phyloP scores from a whole-genome alignment of 805 yeast species.

The Yamadazyma scolyti region DNA sequence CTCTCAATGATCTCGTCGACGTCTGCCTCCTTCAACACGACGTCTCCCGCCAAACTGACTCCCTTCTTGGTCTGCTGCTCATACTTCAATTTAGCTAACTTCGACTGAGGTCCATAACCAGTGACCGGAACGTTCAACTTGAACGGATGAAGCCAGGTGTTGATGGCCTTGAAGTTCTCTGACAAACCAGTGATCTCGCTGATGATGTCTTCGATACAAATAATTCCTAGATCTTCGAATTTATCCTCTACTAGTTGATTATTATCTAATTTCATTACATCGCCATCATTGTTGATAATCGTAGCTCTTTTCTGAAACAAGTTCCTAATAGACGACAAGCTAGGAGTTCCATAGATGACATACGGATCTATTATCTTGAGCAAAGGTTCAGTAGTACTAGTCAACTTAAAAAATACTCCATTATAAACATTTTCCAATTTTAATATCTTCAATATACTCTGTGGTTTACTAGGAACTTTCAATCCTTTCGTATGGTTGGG shows the following conservation, averaged over 20 bases:
- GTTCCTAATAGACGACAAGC: conserved; percentile 67
- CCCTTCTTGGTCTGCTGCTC: conserved; percentile 47
- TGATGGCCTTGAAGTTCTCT: conserved; percentile 57
- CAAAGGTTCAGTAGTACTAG: conserved; percentile 56
- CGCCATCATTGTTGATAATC: conserved; percentile 37
- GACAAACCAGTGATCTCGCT: conserved; percentile 66
- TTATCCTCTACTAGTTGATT: conserved; percentile 72
- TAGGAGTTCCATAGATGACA: conserved; percentile 69
- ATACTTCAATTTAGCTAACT: conserved; percentile 59
- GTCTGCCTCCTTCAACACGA: conserved; percentile 67
- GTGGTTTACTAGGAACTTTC: conserved; percentile 62
- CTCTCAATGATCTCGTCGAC: conserved; percentile 65
- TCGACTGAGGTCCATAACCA: conserved; percentile 73
- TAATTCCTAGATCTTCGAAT: conserved; percentile 58
- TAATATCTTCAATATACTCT: conserved; percentile 54
- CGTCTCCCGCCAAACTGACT: conserved; percentile 58
- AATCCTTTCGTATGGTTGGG: conserved; percentile 58
- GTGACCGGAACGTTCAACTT: conserved; percentile 62
- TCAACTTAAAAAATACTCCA: conserved; percentile 69
- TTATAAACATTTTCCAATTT: conserved; percentile 58
- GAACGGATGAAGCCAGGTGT: conserved; percentile 68
- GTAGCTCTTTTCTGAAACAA: conserved; percentile 75
- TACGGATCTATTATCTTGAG: conserved; percentile 70
- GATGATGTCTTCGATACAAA: conserved; percentile 78
- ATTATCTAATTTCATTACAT: conserved; percentile 58